Conservation (phyloP, 805 yeast genomes). For the Ogataea paradorogensis region DNA sequence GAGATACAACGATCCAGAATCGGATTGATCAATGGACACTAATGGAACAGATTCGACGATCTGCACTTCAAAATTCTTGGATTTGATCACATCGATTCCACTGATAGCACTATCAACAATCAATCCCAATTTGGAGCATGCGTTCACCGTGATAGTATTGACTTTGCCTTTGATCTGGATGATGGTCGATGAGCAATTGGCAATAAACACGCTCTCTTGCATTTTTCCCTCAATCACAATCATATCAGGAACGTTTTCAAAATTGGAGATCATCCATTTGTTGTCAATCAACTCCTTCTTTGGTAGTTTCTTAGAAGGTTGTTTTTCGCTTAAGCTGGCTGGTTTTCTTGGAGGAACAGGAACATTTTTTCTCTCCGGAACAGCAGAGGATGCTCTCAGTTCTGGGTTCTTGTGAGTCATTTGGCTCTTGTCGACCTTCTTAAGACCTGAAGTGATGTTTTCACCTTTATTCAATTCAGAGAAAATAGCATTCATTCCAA, state of each 20-base stretch:
- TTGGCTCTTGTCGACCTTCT: constrained; percentile 88
- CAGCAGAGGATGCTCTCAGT: constrained; percentile 57
- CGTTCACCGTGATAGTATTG: constrained; percentile 78
- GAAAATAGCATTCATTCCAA: constrained; percentile 84
- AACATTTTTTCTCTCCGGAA: constrained; percentile 46
- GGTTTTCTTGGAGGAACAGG: constrained; percentile 90
- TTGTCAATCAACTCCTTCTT: constrained; percentile 75
- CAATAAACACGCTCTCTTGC: constrained; percentile 87
- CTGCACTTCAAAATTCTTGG: constrained; percentile 78
- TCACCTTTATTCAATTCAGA: constrained; percentile 88
- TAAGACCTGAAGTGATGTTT: constrained; percentile 76
- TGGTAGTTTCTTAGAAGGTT: constrained; percentile 39
- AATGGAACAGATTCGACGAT: constrained; percentile 79
- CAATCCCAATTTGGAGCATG: constrained; percentile 68
- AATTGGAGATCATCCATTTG: constrained; percentile 87
- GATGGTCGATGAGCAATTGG: constrained; percentile 70
- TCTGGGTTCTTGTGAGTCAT: constrained; percentile 93
- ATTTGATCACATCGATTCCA: constrained; percentile 84
- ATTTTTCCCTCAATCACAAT: constrained; percentile 73
- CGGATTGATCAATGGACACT: constrained; percentile 83
- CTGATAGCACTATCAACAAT: constrained; percentile 83
- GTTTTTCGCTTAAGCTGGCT: constrained; percentile 43
- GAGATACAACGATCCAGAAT: constrained; percentile 79
- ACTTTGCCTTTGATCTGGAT: constrained; percentile 88
- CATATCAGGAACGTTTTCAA: constrained; percentile 57